A percentile compares a stretch with the other conserved stretches of the same genome.
Evolutionary conservation across 1,284 basidiomycete genomes (phyloP).

Genomic region (Apiotrichum siamense): DNA sequence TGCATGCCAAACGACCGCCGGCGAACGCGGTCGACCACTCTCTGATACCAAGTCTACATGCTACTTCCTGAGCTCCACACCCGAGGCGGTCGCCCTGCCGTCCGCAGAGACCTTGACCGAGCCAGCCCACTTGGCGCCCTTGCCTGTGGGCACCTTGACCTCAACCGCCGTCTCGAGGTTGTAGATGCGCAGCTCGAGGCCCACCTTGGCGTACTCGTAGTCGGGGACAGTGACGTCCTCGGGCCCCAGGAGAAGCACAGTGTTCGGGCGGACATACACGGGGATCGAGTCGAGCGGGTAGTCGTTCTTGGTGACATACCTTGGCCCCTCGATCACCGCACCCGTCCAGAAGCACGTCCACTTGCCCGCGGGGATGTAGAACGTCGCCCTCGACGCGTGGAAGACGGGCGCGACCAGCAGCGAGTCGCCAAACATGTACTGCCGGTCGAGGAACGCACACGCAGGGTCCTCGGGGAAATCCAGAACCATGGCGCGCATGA

Average conservation of each 20-base stretch:
- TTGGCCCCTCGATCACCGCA: slow-evolving; percentile 27
- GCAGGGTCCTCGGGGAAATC: slow-evolving; percentile 64
- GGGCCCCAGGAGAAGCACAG: slow-evolving; percentile 57
- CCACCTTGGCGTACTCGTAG: slow-evolving; percentile 55
- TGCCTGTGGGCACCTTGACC: slow-evolving; percentile 49
- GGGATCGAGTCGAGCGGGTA: slow-evolving; percentile 50
- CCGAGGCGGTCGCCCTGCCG: slow-evolving; percentile 12
- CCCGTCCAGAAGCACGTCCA: slow-evolving; percentile 56
- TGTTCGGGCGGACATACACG: slow-evolving; percentile 59
- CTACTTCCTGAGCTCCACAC: not conserved
- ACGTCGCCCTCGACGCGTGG: slow-evolving; percentile 56
- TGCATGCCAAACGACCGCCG: too few species aligned
- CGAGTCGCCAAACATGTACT: slow-evolving; percentile 61
- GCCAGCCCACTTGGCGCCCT: slow-evolving; percentile 29
- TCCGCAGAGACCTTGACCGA: slow-evolving; percentile 17
- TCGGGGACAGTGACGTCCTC: slow-evolving; percentile 57
- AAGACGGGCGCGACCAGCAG: slow-evolving; percentile 70
- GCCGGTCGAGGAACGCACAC: slow-evolving; percentile 59
- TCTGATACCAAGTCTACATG: not conserved
- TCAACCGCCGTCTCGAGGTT: slow-evolving; percentile 50
- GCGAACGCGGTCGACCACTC: too few species aligned
- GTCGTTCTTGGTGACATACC: slow-evolving; percentile 29
- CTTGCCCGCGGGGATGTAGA: slow-evolving; percentile 62
- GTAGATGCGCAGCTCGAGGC: slow-evolving; percentile 55
- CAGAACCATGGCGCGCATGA: slow-evolving; percentile 67